Evolutionary conservation across 371 early-diverging fungal genomes (phyloP), one percentile per base, ranked within the genome.

Genomic region (Syncephalastrum racemosum): DNA sequence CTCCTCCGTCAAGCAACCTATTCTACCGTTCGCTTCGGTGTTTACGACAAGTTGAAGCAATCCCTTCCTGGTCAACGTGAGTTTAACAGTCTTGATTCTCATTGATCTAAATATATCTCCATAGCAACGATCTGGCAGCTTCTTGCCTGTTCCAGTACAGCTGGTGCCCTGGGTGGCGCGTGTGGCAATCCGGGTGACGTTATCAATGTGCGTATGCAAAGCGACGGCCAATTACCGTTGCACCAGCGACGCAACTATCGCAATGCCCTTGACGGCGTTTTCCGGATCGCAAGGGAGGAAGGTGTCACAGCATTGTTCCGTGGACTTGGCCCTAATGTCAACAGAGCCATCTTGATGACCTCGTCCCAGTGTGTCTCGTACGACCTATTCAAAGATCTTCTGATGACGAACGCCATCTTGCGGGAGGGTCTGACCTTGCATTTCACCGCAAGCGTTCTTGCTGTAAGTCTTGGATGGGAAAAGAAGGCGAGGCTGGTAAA

Each of bases 101-200:
- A 2, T 46, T 23, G 20, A 31, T 23, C 15, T 23, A 46, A 46
- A 14, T 15, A 19, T 19, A 46, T 5, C 5, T 31, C 36, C 36
- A 51, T 6, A 44, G 77, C 12, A 12, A 36, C 0, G 64, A 31
- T 75, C n/a, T 71, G 71, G 60, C 75, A 78, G 47, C 62, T 81
- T 46, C 63, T 86, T 1, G n/a, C 73, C 4, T 73, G 82, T 8
- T 85, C 82, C 1, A 67, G 80, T 16, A 54, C 71, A 0, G 89
- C 87, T 14, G 90, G 90, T 19, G 77, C 79, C 3, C 68, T 81
- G 13, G 89, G 86, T 47, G 90, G 89, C 13, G 60, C 80, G 3
- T 79, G 81, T 50, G 88, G 87, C n/a, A 85, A 87, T 48, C 90
- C 90, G 0, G 88, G 85, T n/a, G 91, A 90, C 59, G 76, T 88